Evolutionary conservation across 495 filamentous ascomycete genomes (phyloP), one percentile per base, ranked within the genome.

Genomic region (Xylaria sp.): DNA sequence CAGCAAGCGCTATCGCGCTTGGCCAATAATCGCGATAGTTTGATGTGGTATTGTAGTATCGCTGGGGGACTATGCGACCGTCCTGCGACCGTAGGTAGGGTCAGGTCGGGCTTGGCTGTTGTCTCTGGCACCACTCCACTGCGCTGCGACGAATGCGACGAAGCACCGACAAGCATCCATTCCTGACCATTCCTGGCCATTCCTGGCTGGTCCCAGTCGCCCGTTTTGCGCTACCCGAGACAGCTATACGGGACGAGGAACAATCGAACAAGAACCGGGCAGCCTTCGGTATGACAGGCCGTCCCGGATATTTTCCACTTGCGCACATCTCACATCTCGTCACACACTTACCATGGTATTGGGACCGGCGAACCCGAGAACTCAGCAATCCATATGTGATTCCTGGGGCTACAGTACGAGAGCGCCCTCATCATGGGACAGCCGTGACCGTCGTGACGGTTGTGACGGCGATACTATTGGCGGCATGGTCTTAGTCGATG

Each of bases 21-120:
- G 66, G 69, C 69, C 61, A 66, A 71, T 64, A 66, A 26, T 57
- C 69, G 61, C 69, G 48, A 71, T 71, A 59, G 50, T 40, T 40
- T 46, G 40, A 55, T 57, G 57, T 31, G 50, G 50, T 40, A 58
- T 66, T 40, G 44, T 67, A 52, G 62, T 40, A 61, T 29, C 31
- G 24, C 41, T 53, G 35, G 58, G 37, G 11, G 17, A 33, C 44
- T 65, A 65, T 71, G 69, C 69, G 69, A 50, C 69, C 69, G 14
- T 5, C 5, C 40, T 64, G 69, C 68, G 48, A 14, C 68, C 68
- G 31, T n/a, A n/a, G n/a, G n/a, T n/a, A n/a, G n/a, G n/a, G n/a
- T 3, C 19, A 12, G 21, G 43, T 41, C 68, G 68, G 68, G 55
- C 68, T 53, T 21, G 37, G 61, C 58, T 26, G 59, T 35, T 29